A percentile compares a stretch with the other conserved stretches of the same genome.
Evolutionary conservation across 371 early-diverging fungal genomes (phyloP).

Genomic region (Actinomucor elegans): DNA sequence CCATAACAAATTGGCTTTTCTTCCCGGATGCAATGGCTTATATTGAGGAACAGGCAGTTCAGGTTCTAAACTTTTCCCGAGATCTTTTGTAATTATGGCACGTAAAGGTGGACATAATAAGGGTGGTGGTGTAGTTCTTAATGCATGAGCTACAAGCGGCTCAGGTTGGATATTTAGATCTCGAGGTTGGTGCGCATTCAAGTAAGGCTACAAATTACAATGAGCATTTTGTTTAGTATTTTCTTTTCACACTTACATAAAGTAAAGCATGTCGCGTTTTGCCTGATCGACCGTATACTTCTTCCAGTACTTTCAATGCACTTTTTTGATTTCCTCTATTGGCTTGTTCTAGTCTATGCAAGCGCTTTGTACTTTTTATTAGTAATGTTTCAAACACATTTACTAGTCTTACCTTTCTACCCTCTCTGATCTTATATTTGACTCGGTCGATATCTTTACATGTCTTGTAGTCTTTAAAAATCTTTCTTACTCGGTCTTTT

Average conservation of each 20-base stretch:
- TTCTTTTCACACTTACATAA: conserved; percentile 35
- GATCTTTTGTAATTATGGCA: conserved; percentile 14
- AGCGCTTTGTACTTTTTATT: conserved; percentile 10
- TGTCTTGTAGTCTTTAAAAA: conserved; percentile 31
- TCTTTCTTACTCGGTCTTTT: conserved; percentile 21
- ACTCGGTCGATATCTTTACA: conserved; percentile 31
- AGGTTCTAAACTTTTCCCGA: conserved; percentile 31
- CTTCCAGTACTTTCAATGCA: conserved; percentile 31
- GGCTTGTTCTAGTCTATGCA: conserved; percentile 37
- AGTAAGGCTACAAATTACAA: conserved; percentile 25
- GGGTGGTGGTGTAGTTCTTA: conserved; percentile 48
- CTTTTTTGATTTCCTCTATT: conserved; percentile 33
- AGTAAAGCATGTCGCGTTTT: conserved; percentile 34
- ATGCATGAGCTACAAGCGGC: conserved; percentile 39
- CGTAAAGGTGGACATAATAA: conserved; percentile 30
- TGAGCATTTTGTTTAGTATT: too few relatives aligned
- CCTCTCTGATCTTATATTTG: conserved; percentile 36
- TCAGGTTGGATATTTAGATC: conserved; percentile 13
- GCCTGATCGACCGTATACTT: conserved; percentile 44
- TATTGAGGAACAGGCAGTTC: conserved; percentile 32
- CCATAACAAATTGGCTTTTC: conserved; percentile 49
- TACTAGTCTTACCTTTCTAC: conserved; percentile 29
- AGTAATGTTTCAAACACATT: background rate
- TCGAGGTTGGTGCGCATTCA: conserved; percentile 19
- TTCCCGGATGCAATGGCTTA: conserved; percentile 46